Base-by-base conservation (phyloP, 495 filamentous ascomycete species). In the Platismatia glauca region DNA sequence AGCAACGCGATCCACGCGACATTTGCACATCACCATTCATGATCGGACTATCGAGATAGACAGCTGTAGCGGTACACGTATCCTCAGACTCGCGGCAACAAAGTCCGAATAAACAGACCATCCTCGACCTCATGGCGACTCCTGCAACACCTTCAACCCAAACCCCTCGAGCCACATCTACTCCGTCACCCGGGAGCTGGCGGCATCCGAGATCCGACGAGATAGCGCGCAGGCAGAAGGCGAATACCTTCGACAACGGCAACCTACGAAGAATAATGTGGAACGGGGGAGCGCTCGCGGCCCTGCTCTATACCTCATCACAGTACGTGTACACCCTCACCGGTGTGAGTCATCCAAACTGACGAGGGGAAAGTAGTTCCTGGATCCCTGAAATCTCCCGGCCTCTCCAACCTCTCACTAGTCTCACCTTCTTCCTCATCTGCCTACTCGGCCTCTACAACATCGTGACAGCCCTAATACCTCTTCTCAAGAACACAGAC, bases 161-260 rank as follows among this genome's bases (percentile, higher is more conserved):
- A 59, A 69, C 65, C 56, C 48, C 64, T 37, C 61, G 60, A 57
- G 41, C 75, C 11, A 62, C 70, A 15, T 65, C 75, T 13, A 72
- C 79, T n/a, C 78, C 77, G 18, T 79, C 80, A 11, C 84, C 90
- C 18, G 92, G 92, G 57, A 89, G 86, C 74, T 97, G 92, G 92
- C 82, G 83, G 64, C 92, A 97, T 73, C 92, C 92, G 7, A 82
- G 84, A 35, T 75, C 95, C 56, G 77, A 86, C 65, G 90, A 95
- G 71, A 88, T 97, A 66, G 80, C 84, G 18, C 80, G 79, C 58
- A 84, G 92, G 35, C 88, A 89, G 62, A 83, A 85, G 73, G 85
- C 84, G 24, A 79, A 84, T 11, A 86, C 78, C 50, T 95, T 97
- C 71, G 82, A 82, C 27, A 83, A 89, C 55, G 79, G 78, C 58